Conservation (phyloP, 352 stramenopile species). For the Thalassiosira livingstoniorum region DNA sequence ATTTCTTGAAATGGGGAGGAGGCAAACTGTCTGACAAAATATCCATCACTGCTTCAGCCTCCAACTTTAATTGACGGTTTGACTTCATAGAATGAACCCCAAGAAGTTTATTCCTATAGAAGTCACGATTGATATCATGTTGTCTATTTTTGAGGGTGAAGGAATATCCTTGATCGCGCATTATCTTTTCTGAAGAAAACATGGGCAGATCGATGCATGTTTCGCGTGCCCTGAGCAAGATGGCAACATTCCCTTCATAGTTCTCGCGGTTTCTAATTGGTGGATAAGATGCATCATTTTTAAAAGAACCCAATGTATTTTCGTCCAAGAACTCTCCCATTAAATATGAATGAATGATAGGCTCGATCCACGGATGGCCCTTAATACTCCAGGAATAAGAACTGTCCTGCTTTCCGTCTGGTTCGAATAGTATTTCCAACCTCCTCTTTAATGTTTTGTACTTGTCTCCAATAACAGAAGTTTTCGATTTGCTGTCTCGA, state of each 20-base stretch:
- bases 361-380: constrained; percentile 51
- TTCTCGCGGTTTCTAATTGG: constrained; percentile 50
- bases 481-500: constrained; percentile 19
- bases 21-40: constrained; percentile 41
- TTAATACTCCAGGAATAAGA: constrained; percentile 45
- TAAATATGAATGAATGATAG: constrained; percentile 40
- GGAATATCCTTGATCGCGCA: constrained; percentile 29
- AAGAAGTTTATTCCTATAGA: constrained; percentile 26
- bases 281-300: constrained; percentile 50
- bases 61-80: constrained; percentile 25
- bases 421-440: constrained; percentile 43
- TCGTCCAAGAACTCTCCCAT: constrained; percentile 41
- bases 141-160: neutral
- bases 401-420: neutral
- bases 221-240: constrained; percentile 40
- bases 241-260: constrained; percentile 29
- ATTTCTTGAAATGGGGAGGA: constrained; percentile 50
- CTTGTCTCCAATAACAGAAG: constrained; percentile 27
- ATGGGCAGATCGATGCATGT: constrained; percentile 30
- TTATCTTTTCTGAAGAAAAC: constrained; percentile 37
- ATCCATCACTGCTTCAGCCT: constrained; percentile 45
- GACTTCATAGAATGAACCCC: constrained; percentile 25
- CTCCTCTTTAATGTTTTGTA: constrained; percentile 41
- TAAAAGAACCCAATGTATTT: neutral
- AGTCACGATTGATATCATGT: neutral